Evolutionary conservation across 768 basidiomycete genomes (phyloP).

Genomic region (Psilocybe subaeruginosa): DNA sequence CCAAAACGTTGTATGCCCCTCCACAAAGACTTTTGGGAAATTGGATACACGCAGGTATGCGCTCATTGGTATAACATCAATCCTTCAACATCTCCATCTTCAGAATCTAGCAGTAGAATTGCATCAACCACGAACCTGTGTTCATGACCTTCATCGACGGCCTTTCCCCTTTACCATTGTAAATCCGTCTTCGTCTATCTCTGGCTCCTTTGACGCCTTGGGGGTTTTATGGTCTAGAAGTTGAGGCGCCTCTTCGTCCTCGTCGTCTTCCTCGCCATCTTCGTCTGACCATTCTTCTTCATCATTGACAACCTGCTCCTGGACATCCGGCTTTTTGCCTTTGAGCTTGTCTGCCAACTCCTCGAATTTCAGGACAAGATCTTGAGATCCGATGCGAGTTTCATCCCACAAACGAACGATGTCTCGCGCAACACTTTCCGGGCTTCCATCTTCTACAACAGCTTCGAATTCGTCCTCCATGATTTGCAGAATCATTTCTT

Average conservation of each 20-base stretch:
- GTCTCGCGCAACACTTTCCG: constrained; percentile 72
- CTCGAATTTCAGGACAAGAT: constrained; percentile 64
- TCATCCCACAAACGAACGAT: constrained; percentile 71
- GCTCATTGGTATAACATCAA: too few species aligned
- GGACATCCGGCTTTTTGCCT: constrained; percentile 58
- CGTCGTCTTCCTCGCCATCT: constrained; percentile 49
- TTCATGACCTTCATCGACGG: constrained; percentile 29
- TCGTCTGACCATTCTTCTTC: constrained; percentile 47
- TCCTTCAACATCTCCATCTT: too few species aligned
- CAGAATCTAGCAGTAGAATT: too few species aligned
- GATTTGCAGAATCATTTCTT: constrained; percentile 79
- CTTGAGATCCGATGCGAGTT: constrained; percentile 44
- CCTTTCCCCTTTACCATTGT: constrained; percentile 74
- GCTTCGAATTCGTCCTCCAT: constrained; percentile 90
- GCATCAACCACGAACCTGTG: too few species aligned
- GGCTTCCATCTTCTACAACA: constrained; percentile 83
- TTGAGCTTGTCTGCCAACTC: constrained; percentile 56
- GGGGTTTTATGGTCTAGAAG: constrained; percentile 44
- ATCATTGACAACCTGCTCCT: constrained; percentile 46
- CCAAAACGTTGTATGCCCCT: too few species aligned
- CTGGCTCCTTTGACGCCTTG: constrained; percentile 45
- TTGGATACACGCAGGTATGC: too few species aligned
- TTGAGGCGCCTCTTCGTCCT: constrained; percentile 55
- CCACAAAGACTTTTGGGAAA: too few species aligned
- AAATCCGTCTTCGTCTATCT: constrained; percentile 93